Percentiles rank a stretch among this genome's conserved stretches.
These are phyloP conservation scores for Phoenix dactylifera DNA, from an alignment of 176 grass and related monocot species.

Conservation along the genomic window DNA sequence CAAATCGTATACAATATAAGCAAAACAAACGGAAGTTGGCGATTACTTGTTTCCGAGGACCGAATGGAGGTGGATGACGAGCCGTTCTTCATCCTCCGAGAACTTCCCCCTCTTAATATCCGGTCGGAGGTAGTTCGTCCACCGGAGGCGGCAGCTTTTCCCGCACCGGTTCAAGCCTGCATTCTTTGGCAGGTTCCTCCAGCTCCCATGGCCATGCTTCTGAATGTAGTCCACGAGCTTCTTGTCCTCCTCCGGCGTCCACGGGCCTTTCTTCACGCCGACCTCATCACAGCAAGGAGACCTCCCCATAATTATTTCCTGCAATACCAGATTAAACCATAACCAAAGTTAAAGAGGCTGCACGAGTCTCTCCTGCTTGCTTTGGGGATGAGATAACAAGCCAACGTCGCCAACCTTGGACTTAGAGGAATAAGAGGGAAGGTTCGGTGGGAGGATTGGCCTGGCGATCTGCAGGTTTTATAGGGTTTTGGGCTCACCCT, in stretches of 20 bases:
- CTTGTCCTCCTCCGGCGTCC: conserved; percentile 27
- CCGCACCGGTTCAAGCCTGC: conserved; percentile 25
- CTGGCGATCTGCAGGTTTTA: too few relatives aligned
- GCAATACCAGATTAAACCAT: too few relatives aligned
- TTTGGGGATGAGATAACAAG: too few relatives aligned
- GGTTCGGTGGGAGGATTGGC: too few relatives aligned
- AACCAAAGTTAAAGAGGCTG: too few relatives aligned
- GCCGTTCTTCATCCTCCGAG: conserved; percentile 20
- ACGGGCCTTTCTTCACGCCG: conserved; percentile 34
- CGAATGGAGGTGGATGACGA: conserved; percentile 23
- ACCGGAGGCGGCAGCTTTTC: conserved; percentile 30
- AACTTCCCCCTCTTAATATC: conserved; percentile 29
- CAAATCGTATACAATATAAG: too few relatives aligned
- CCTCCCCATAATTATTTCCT: conserved; percentile 33
- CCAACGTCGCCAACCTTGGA: too few relatives aligned
- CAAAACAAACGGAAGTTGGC: too few relatives aligned
- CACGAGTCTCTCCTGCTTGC: too few relatives aligned
- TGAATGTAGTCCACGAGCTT: conserved; percentile 20
- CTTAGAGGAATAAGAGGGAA: too few relatives aligned
- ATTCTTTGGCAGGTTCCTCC: conserved; percentile 16
- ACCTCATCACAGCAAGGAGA: conserved; percentile 50
- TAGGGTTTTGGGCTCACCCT: too few relatives aligned
- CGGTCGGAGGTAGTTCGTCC: conserved; percentile 31
- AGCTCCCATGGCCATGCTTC: conserved; percentile 21
- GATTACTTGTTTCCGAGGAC: conserved; percentile 29